Evolutionary conservation across 768 basidiomycete genomes (phyloP), one percentile per base, ranked within the genome.

Genomic region (Phaeotremella fagi): DNA sequence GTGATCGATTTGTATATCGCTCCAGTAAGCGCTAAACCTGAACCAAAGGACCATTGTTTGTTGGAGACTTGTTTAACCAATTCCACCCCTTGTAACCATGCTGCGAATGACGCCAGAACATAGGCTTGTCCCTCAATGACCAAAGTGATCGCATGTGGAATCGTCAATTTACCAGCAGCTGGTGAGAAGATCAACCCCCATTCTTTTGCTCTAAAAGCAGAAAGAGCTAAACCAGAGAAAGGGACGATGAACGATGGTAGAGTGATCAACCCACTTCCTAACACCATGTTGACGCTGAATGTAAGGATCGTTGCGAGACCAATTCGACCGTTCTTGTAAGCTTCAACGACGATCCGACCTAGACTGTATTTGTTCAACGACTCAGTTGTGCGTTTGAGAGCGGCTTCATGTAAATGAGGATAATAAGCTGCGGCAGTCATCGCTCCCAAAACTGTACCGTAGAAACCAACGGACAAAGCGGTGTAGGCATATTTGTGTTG

Each of bases 71-170:
- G 24, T n/a, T 23, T 5, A 20, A 48, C 11, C n/a, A 48, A 14
- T 18, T 20, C 46, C 24, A 24, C n/a, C 7, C 46, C 28, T 28
- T 48, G 46, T 23, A 48, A 18, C 46, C 46, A 48, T 12, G 26
- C 24, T 3, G n/a, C 46, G 15, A 25, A 29, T 16, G 46, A 24
- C 4, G 46, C 46, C 14, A 48, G 27, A n/a, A 48, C 46, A 29
- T 48, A 48, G 26, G 46, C 46, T 28, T 48, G 46, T 4, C 46
- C 46, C 31, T 48, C 46, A 12, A 48, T 12, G n/a, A 48, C 6
- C 31, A 48, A 23, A 14, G 46, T 48, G 27, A 48, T n/a, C 27
- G 33, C 12, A 29, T 48, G 46, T 5, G 24, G 27, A 20, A 25
- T 16, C 25, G 46, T 12, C 22, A 28, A 24, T n/a, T 20, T 20